Conservation (phyloP, 176 grass and related monocot genomes). For the Microstegium vimineum region DNA sequence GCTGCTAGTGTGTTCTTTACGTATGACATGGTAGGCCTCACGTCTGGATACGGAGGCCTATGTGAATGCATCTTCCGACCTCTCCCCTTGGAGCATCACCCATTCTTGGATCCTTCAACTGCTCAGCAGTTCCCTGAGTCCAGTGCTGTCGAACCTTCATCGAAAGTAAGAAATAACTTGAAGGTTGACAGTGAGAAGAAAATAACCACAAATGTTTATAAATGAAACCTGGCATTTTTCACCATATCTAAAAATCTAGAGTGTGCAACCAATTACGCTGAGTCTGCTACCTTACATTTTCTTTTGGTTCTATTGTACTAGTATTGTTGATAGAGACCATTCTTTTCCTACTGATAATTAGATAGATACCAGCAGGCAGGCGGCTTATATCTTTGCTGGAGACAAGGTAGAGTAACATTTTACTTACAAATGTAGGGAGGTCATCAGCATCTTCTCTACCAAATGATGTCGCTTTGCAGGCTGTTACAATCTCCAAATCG, state of each 20-base stretch:
- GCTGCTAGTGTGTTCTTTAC: not conserved
- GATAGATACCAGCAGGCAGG: no score
- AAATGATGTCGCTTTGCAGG: not conserved
- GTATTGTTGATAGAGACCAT: not conserved
- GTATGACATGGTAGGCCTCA: not conserved
- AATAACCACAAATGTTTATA: not conserved
- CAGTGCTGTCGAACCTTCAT: conserved; percentile 23
- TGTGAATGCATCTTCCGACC: conserved; percentile 27
- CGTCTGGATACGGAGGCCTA: not conserved
- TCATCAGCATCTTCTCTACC: not conserved
- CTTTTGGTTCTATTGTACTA: not conserved
- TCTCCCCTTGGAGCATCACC: conserved; percentile 21
- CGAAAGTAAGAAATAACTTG: no score
- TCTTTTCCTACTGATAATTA: no score
- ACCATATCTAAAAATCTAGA: not conserved
- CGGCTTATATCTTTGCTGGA: no score
- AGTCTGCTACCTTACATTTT: no score
- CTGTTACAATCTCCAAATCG: conserved; percentile 28
- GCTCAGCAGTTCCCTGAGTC: not conserved
- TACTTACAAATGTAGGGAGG: conserved; percentile 26
- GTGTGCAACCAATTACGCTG: not conserved
- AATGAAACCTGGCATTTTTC: no score
- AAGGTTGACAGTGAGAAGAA: not conserved
- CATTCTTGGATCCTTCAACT: conserved; percentile 35
- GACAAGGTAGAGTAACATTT: not conserved